Evolutionary conservation across 352 stramenopile genomes (phyloP), one percentile per base, ranked within the genome.

Genomic region (Globisporangium abappressorium): DNA sequence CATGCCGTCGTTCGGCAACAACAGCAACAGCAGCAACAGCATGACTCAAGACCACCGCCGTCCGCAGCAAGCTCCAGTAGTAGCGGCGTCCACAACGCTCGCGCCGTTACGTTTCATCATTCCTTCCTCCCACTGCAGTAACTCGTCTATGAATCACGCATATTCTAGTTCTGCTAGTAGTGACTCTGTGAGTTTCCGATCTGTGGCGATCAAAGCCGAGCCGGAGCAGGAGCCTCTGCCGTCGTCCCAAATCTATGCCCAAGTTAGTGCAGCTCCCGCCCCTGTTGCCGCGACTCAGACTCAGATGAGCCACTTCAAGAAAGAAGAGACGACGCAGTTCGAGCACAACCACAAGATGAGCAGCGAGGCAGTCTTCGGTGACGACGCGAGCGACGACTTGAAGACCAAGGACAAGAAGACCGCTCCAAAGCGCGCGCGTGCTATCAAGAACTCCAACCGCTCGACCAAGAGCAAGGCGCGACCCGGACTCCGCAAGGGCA

Each of bases 401-500:
- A 63, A 72, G 7, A 34, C 28, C 28, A 78, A 81, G 56, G 57
- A 43, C n/a, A 87, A 89, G 72, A 91, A 90, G 65, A 74, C 73
- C 15, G 64, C 70, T 2, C 53, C 72, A 22, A 91, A 89, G 70
- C 80, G 84, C 59, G 70, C 72, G 30, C 84, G 84, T 5, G 66
- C 69, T 6, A 72, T 82, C 43, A 93, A 93, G 68, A 77, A 82
- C 62, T 76, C 79, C 1, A 90, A 74, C 61, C 75, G 85, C 0
- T 93, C 85, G 36, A 93, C 85, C 24, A 93, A 93, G 69, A 94
- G 85, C 76, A 95, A 95, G 72, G 85, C 85, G 11, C 82, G 85
- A 14, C 87, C 87, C n/a, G 87, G 87, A 5, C 84, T 95, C 11
- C 84, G 87, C 53, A 94, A 94, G 72, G 87, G 87, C 62, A 95